Evolutionary conservation across 2,329 filamentous ascomycete species (phyloP).

Genomic region (Harringtonia aguacate): DNA sequence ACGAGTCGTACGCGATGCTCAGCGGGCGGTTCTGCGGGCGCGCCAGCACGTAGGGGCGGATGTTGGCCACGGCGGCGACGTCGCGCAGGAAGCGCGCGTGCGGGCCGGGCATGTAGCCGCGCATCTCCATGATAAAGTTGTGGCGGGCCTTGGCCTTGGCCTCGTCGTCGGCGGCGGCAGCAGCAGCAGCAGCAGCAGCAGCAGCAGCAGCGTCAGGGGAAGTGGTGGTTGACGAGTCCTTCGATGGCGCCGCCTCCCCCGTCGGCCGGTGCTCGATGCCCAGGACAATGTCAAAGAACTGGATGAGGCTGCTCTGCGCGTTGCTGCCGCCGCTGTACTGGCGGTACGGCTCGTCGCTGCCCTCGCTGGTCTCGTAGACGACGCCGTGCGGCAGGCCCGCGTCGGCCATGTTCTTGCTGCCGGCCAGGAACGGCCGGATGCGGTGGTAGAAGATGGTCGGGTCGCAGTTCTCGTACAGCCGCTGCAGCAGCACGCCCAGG

Average conservation of each 20-base stretch:
- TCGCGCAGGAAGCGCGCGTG: conserved; percentile 84
- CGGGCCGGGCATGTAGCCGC: conserved; percentile 88
- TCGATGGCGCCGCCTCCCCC: conserved; percentile 47
- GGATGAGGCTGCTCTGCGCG: conserved; percentile 90
- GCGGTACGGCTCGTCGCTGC: conserved; percentile 55
- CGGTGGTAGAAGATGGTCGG: conserved; percentile 91
- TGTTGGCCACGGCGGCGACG: conserved; percentile 70
- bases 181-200: too few species aligned
- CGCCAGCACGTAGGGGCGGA: conserved; percentile 68
- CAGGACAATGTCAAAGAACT: conserved; percentile 91
- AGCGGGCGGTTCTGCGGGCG: conserved; percentile 52
- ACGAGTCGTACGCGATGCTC: conserved; percentile 79
- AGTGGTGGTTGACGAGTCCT: too few species aligned
- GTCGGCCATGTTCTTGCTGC: conserved; percentile 94
- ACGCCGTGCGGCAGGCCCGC: conserved; percentile 83
- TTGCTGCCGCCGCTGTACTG: conserved; percentile 94
- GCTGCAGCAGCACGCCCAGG: conserved; percentile 63
- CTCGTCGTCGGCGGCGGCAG: conserved; percentile 20
- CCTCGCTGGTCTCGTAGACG: conserved; percentile 72
- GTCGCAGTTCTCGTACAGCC: conserved; percentile 94
- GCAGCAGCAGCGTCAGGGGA: too few species aligned
- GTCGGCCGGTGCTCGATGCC: conserved; percentile 87
- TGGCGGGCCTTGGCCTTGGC: conserved; percentile 37
- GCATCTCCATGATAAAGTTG: conserved; percentile 96
- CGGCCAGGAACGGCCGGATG: conserved; percentile 90